These are phyloP conservation scores for Tetrahymena malaccensis DNA, from an alignment of 73 alveolate species.

Conservation along the genomic window DNA sequence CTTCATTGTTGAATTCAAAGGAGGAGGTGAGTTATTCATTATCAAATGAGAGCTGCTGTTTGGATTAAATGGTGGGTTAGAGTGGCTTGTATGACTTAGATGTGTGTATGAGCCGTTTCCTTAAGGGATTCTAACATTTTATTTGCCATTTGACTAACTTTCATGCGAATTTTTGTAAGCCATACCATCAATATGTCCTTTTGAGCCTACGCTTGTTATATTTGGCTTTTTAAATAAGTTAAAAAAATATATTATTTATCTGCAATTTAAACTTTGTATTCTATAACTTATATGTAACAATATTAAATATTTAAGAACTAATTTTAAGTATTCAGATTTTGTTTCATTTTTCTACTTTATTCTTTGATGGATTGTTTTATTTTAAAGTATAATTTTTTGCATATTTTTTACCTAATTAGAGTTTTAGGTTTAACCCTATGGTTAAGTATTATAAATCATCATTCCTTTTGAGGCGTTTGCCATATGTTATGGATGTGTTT, in stretches of 20 bases:
- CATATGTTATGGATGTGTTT: neutral
- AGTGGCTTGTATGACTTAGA: neutral
- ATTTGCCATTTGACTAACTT: neutral
- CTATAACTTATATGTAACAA: too few relatives aligned
- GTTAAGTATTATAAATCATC: neutral
- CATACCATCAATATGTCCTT: neutral
- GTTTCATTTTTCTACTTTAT: neutral
- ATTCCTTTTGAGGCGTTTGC: neutral
- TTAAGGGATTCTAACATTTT: neutral
- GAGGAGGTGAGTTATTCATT: neutral
- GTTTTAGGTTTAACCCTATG: neutral
- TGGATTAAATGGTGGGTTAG: neutral
- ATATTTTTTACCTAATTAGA: neutral
- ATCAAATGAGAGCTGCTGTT: neutral
- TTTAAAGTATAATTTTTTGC: neutral
- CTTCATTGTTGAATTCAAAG: neutral
- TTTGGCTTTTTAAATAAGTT: neutral
- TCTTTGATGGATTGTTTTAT: neutral
- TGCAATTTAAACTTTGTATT: too few relatives aligned
- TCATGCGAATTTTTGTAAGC: neutral
- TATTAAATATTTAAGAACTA: too few relatives aligned
- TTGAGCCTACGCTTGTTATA: neutral
- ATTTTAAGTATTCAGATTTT: too few relatives aligned
- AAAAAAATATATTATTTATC: neutral
- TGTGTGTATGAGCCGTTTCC: neutral